Evolutionary conservation across 805 yeast genomes (phyloP), one percentile per base, ranked within the genome.

Genomic region (Cyberlindnera bimundalis): DNA sequence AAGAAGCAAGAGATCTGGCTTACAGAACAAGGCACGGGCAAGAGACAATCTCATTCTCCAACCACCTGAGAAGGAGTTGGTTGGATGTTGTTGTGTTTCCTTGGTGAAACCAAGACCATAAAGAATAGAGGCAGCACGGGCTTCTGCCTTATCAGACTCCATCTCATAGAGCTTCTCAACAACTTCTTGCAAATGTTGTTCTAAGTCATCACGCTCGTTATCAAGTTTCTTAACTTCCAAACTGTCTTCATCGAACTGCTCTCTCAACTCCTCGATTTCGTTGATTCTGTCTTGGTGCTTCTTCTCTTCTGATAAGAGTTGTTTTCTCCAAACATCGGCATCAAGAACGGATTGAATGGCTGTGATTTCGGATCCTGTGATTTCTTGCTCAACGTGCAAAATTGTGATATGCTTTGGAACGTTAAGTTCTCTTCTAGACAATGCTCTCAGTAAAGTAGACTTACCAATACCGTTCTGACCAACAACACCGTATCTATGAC

Each of bases 381-480:
- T 78, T 70, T 93, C 99, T 74, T 93, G 99, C 63, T 93, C 99
- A 42, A 93, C 99, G 58, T 93, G 96, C 53, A 93, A 72, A 63
- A 93, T 86, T 2, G 98, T 86, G 48, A 93, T 91, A 62, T 93
- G 98, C 55, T 86, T 89, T 12, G 99, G 98, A 53, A 93, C 84
- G 43, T 88, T 80, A 53, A 93, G 71, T 60, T 93, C 99, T 76
- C 99, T 83, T 62, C 95, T 78, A 1, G 97, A 83, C 39, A 93
- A 69, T 0, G 99, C 99, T 52, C 87, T 76, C 60, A 93, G 70
- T 39, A 93, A 68, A 0, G 99, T 93, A 32, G 98, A 90, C 64
- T 93, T 93, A 81, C 99, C 99, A 53, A 93, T 90, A 91, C 99
- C 99, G 70, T 93, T 93, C 61, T 90, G 95, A 65, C 99, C 99